Percentiles rank a stretch among this genome's conserved stretches.
phyloP scores from a whole-genome alignment of 179 eudicot species.

The Silene vulgaris region DNA sequence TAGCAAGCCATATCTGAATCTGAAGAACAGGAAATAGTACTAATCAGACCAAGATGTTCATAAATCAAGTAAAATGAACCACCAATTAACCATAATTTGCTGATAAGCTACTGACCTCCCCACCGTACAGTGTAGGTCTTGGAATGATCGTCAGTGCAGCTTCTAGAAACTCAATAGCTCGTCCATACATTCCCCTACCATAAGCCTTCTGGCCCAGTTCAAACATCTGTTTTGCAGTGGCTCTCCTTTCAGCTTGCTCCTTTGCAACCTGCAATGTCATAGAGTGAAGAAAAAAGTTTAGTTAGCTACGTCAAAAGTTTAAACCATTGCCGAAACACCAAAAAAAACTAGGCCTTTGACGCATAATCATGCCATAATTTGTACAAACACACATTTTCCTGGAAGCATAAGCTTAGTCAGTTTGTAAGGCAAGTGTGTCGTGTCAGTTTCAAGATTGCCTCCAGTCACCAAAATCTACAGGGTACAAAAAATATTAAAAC shows the following conservation, averaged over 20 bases:
- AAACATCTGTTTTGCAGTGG: constrained; percentile 83
- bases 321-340: not conserved
- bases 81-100: constrained; percentile 9
- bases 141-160: constrained; percentile 93
- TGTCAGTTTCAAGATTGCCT: not conserved
- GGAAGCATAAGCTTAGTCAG: not conserved
- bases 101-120: constrained; percentile 75
- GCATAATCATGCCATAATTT: not conserved
- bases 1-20: constrained; percentile 99
- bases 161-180: constrained; percentile 87
- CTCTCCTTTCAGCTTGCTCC: constrained; percentile 93
- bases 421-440: not conserved
- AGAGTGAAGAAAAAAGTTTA: not conserved
- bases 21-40: constrained; percentile 30
- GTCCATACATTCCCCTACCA: constrained; percentile 86
- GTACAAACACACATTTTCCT: not conserved
- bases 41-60: not conserved
- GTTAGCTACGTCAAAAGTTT: not conserved
- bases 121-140: constrained; percentile 77
- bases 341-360: not conserved
- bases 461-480: constrained; percentile 12
- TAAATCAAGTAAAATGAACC: not conserved
- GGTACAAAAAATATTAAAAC: not conserved
- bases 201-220: constrained; percentile 94
- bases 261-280: constrained; percentile 60